These are phyloP conservation scores for Solanum hybrid DNA, from an alignment of 305 asterid species.

Conservation along the genomic window DNA sequence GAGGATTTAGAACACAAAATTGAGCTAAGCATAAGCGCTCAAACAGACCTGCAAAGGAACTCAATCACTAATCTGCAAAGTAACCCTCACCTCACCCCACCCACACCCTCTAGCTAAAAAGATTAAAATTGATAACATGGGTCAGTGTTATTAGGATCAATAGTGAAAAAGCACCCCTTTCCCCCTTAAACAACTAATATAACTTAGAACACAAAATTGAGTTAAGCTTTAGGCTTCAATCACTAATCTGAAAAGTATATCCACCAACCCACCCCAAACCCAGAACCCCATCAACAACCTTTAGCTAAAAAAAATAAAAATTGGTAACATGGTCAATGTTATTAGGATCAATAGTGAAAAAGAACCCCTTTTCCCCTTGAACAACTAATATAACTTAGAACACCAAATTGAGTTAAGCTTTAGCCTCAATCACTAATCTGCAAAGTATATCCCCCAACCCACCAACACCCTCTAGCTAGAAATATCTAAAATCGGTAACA, in stretches of 20 bases:
- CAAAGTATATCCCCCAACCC: not conserved
- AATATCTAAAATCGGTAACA: not conserved
- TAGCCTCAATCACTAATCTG: not conserved
- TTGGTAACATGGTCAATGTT: not conserved
- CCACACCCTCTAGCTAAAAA: not conserved
- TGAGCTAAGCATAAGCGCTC: slow-evolving; percentile 50
- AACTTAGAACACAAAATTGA: not conserved
- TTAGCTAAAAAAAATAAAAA: not conserved
- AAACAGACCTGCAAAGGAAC: slow-evolving; percentile 39
- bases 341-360: not conserved
- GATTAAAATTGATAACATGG: not conserved
- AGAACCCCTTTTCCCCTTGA: not conserved
- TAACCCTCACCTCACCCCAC: not conserved
- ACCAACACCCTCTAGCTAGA: not conserved
- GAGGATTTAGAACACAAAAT: not conserved
- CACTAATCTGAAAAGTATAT: not conserved
- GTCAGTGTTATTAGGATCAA: not conserved
- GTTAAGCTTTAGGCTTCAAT: not conserved
- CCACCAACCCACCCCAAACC: not conserved
- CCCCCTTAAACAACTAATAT: not conserved
- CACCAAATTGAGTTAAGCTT: not conserved
- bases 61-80: not conserved
- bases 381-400: not conserved
- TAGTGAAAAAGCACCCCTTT: not conserved
- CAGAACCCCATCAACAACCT: not conserved